phyloP scores from a whole-genome alignment of 2,329 filamentous ascomycete genomes.

The Monosporascus ibericus region DNA sequence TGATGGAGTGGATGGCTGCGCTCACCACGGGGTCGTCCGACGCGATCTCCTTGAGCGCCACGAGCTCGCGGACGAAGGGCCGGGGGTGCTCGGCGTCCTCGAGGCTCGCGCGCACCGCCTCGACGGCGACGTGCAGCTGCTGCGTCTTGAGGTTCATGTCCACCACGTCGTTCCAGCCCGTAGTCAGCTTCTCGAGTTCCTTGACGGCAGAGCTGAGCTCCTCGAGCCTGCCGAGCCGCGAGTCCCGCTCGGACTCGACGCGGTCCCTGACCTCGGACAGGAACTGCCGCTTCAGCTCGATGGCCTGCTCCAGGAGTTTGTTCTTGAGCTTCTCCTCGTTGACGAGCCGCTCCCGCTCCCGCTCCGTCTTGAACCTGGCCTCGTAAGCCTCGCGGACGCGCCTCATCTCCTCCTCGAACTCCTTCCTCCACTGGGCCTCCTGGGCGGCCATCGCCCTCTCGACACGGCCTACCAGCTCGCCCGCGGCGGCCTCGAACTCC shows the following conservation, averaged over 20 bases:
- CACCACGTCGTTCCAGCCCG: slow-evolving; percentile 84
- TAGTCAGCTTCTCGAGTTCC: slow-evolving; percentile 81
- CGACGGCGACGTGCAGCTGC: slow-evolving; percentile 91
- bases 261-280: slow-evolving; percentile 68
- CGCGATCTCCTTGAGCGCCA: slow-evolving; percentile 89
- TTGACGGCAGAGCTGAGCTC: slow-evolving; percentile 72
- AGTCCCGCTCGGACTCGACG: slow-evolving; percentile 83
- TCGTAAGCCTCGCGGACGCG: slow-evolving; percentile 73
- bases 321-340: slow-evolving; percentile 80
- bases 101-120: slow-evolving; percentile 81
- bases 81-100: slow-evolving; percentile 67
- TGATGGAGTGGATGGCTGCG: slow-evolving; percentile 93
- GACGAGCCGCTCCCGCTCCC: slow-evolving; percentile 73
- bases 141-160: slow-evolving; percentile 90
- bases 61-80: slow-evolving; percentile 87
- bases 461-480: slow-evolving; percentile 81
- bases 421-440: slow-evolving; percentile 75
- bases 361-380: slow-evolving; percentile 69
- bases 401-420: slow-evolving; percentile 82
- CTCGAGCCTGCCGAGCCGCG: slow-evolving; percentile 77
- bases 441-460: slow-evolving; percentile 77
- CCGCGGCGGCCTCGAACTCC: slow-evolving; percentile 82
- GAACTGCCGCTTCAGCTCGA: slow-evolving; percentile 82
- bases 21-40: slow-evolving; percentile 79
- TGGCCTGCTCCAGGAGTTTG: slow-evolving; percentile 81